These are phyloP conservation scores for Chrysanthemum seticuspe DNA, from an alignment of 129 eudicot species.

Conservation along the genomic window DNA sequence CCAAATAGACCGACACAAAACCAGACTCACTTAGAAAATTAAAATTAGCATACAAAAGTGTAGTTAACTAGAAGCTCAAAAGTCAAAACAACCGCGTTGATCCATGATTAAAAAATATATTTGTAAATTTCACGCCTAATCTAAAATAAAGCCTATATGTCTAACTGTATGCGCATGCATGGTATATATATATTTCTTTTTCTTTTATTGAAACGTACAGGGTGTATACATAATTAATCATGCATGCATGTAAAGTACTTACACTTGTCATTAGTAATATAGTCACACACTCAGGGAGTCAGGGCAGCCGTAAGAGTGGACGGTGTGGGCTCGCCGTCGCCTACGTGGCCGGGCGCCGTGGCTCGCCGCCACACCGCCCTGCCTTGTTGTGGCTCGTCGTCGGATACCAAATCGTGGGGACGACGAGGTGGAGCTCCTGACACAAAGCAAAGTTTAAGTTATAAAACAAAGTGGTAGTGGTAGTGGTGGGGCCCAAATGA, in stretches of 20 bases:
- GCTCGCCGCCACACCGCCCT: too few relatives aligned
- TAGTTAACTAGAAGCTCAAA: neutral
- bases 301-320: neutral
- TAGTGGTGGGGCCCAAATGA: too few relatives aligned
- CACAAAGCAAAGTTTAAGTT: too few relatives aligned
- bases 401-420: too few relatives aligned
- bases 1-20: too few relatives aligned
- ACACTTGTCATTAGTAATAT: neutral
- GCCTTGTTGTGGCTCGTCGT: too few relatives aligned
- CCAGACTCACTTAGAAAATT: too few relatives aligned
- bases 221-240: neutral
- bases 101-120: neutral
- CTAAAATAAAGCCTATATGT: constrained; percentile 9
- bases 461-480: too few relatives aligned
- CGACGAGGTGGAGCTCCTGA: too few relatives aligned
- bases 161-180: constrained; percentile 1
- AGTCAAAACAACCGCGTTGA: constrained; percentile 12
- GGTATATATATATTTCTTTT: neutral
- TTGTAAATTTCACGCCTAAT: constrained; percentile 8
- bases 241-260: constrained; percentile 14
- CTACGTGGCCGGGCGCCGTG: too few relatives aligned
- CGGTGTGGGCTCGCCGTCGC: too few relatives aligned
- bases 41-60: neutral
- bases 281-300: too few relatives aligned
- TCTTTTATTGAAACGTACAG: neutral